phyloP scores from a whole-genome alignment of 371 early-diverging fungal species.

The Chytridiales sp. region DNA sequence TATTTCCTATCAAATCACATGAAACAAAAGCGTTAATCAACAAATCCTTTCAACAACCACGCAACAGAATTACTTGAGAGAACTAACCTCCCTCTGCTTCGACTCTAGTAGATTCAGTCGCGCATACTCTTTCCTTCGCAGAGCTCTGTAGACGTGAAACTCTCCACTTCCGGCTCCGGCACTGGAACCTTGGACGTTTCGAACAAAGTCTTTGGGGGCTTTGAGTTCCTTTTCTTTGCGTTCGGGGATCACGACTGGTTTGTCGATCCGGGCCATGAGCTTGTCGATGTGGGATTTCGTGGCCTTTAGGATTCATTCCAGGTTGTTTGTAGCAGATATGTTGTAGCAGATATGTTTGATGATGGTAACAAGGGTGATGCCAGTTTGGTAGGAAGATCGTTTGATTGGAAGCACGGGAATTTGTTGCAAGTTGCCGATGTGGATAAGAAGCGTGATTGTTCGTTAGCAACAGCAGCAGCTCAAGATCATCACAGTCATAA shows the following conservation, averaged over 20 bases:
- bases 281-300: slow-evolving; percentile 59
- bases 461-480: too few species aligned
- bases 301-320: too few species aligned
- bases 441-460: too few species aligned
- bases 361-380: too few species aligned
- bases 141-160: slow-evolving; percentile 90
- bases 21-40: not conserved
- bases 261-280: slow-evolving; percentile 77
- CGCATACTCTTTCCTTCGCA: slow-evolving; percentile 83
- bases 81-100: slow-evolving; percentile 67
- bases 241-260: slow-evolving; percentile 69
- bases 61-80: not conserved
- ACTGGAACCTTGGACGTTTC: slow-evolving; percentile 86
- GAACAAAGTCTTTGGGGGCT: slow-evolving; percentile 74
- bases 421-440: too few species aligned
- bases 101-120: slow-evolving; percentile 77
- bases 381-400: too few species aligned
- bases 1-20: slow-evolving; percentile 19
- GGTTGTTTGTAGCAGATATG: too few species aligned
- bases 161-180: slow-evolving; percentile 97
- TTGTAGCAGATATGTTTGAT: too few species aligned
- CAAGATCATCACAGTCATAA: too few species aligned
- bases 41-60: not conserved
- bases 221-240: slow-evolving; percentile 44
- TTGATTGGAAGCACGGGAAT: too few species aligned